These are phyloP conservation scores for Aspergillus fumigatus DNA, from an alignment of 2,329 filamentous ascomycete genomes.

Conservation along the genomic window DNA sequence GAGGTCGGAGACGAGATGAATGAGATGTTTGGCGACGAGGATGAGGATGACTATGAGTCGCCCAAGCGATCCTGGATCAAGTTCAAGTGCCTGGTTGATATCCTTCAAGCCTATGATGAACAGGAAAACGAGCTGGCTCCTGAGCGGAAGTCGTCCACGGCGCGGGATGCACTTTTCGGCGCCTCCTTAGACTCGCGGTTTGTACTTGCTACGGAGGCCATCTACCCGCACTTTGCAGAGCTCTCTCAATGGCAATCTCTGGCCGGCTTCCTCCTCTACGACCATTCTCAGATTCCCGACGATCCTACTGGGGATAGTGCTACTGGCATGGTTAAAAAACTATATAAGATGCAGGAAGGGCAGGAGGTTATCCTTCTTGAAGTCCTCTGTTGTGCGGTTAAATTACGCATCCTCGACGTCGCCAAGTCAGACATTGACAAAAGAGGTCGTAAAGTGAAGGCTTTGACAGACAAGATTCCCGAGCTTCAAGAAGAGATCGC, in stretches of 20 bases:
- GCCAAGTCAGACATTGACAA: constrained; percentile 58
- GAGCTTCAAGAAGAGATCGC: constrained; percentile 76
- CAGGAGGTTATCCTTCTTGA: constrained; percentile 87
- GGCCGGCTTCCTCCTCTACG: constrained; percentile 85
- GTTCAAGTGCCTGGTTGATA: constrained; percentile 84
- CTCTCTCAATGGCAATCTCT: constrained; percentile 83
- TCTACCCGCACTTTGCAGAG: constrained; percentile 78
- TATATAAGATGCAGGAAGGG: constrained; percentile 66
- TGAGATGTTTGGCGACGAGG: constrained; percentile 70
- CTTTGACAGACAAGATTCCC: constrained; percentile 56
- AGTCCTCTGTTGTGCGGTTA: constrained; percentile 77
- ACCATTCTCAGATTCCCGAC: constrained; percentile 67
- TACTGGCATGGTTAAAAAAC: constrained; percentile 62
- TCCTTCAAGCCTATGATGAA: constrained; percentile 73
- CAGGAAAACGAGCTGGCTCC: constrained; percentile 44
- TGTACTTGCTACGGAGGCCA: constrained; percentile 75
- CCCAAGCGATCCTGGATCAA: constrained; percentile 83
- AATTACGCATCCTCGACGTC: constrained; percentile 63
- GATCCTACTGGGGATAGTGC: constrained; percentile 53
- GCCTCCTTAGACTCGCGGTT: constrained; percentile 73
- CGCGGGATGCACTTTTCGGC: constrained; percentile 50
- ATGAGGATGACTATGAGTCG: constrained; percentile 65
- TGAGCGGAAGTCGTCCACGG: constrained; percentile 18
- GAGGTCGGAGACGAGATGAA: constrained; percentile 77
- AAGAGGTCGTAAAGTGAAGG: constrained; percentile 53